Percentiles rank a stretch among this genome's conserved stretches.
These are phyloP conservation scores for Babesia bovis DNA, from an alignment of 169 alveolate genomes.

Conservation along the genomic window DNA sequence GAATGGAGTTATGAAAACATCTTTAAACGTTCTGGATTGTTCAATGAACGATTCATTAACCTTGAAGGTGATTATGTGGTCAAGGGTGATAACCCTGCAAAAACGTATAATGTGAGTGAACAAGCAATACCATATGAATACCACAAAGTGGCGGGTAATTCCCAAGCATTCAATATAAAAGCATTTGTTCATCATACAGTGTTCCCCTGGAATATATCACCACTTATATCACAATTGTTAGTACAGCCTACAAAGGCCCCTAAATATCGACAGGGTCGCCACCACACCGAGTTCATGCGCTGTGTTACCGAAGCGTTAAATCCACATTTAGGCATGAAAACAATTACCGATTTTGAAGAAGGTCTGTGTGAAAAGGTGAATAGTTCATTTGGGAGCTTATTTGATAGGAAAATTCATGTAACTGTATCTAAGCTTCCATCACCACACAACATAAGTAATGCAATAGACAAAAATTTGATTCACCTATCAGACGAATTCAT, in stretches of 20 bases:
- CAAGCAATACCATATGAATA: slow-evolving; percentile 4
- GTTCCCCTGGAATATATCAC: slow-evolving; percentile 71
- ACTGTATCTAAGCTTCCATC: neutral
- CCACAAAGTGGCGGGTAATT: slow-evolving; percentile 77
- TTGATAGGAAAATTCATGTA: slow-evolving; percentile 17
- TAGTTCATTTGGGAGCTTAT: neutral
- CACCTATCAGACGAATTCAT: slow-evolving; percentile 13
- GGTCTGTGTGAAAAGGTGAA: slow-evolving; percentile 3
- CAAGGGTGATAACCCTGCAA: slow-evolving; percentile 4
- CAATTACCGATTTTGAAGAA: slow-evolving; percentile 13
- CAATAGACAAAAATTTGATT: neutral
- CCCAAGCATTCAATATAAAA: slow-evolving; percentile 70
- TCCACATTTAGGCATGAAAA: neutral
- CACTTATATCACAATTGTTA: slow-evolving; percentile 62
- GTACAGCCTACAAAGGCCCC: slow-evolving; percentile 69
- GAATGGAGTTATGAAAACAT: slow-evolving; percentile 46
- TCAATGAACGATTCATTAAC: slow-evolving; percentile 5
- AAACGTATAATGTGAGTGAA: slow-evolving; percentile 12
- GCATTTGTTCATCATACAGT: slow-evolving; percentile 77
- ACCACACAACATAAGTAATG: neutral
- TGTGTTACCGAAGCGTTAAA: slow-evolving; percentile 24
- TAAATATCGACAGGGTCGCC: slow-evolving; percentile 65
- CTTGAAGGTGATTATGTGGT: slow-evolving; percentile 66
- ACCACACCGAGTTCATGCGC: slow-evolving; percentile 60
- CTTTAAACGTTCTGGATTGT: slow-evolving; percentile 19